phyloP scores from a whole-genome alignment of 2,329 filamentous ascomycete genomes.

The Verticillium klebahnii region DNA sequence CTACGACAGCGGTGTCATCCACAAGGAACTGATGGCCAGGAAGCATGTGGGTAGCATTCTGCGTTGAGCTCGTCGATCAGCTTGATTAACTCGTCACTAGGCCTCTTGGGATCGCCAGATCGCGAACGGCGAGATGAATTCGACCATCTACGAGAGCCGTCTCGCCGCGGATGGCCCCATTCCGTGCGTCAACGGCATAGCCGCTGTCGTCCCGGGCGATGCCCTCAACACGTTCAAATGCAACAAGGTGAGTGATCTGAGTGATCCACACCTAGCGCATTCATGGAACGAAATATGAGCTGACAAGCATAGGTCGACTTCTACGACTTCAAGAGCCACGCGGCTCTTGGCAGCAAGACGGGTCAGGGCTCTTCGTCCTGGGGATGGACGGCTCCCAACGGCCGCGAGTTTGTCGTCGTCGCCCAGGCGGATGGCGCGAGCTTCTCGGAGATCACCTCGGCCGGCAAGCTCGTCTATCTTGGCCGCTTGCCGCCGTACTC shows the following conservation, averaged over 20 bases:
- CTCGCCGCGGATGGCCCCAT: slow-evolving; percentile 3
- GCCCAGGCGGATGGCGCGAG: slow-evolving; percentile 44
- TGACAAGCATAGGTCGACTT: slow-evolving; percentile 22
- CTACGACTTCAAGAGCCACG: slow-evolving; percentile 30
- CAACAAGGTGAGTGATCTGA: slow-evolving; percentile 17
- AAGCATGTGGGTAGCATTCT: neutral
- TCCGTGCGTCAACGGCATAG: slow-evolving; percentile 24
- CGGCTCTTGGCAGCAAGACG: slow-evolving; percentile 28
- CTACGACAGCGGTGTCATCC: neutral
- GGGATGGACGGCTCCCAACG: slow-evolving; percentile 15
- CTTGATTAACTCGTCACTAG: neutral
- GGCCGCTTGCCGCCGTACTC: slow-evolving; percentile 40
- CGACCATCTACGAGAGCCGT: slow-evolving; percentile 8
- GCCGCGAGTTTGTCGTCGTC: slow-evolving; percentile 44
- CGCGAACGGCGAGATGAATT: slow-evolving; percentile 11
- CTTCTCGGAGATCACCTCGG: slow-evolving; percentile 40
- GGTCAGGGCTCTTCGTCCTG: slow-evolving; percentile 19
- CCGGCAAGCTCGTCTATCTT: slow-evolving; percentile 39
- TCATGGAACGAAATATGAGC: neutral
- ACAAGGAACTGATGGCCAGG: neutral
- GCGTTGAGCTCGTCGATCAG: neutral
- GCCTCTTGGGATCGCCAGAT: slow-evolving; percentile 11
- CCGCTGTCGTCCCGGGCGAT: slow-evolving; percentile 15
- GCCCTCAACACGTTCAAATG: slow-evolving; percentile 23
- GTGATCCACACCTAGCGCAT: neutral